Evolutionary conservation across 225 moss, liverwort and hornwort genomes (phyloP).

Genomic region (Marchantia paleacea): DNA sequence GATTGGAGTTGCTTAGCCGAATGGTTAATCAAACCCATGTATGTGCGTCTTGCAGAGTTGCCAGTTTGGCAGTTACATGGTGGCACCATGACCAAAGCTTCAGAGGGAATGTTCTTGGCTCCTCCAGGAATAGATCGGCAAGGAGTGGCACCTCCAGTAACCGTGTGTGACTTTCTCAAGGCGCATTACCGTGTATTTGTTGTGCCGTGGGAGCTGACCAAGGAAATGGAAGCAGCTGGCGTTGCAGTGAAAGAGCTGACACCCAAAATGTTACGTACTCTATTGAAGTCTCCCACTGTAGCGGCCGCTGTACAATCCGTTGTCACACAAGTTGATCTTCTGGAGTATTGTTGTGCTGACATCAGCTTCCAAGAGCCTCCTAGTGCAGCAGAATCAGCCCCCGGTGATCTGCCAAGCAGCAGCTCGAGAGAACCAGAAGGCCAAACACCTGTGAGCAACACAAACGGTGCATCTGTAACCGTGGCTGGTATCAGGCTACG

Average conservation of each 20-base stretch:
- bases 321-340: conserved; percentile 70
- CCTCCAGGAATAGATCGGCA: conserved; percentile 74
- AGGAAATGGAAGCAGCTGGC: conserved; percentile 81
- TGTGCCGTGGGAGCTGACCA: conserved; percentile 75
- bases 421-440: conserved; percentile 6
- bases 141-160: conserved; percentile 65
- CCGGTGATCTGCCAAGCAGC: conserved; percentile 6
- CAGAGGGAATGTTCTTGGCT: conserved; percentile 78
- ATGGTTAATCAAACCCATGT: conserved; percentile 85
- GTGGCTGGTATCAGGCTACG: conserved; percentile 37
- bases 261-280: conserved; percentile 69
- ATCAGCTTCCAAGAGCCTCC: conserved; percentile 41
- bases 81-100: conserved; percentile 69
- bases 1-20: conserved; percentile 66
- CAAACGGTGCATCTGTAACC: conserved; percentile 17
- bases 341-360: conserved; percentile 85
- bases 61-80: conserved; percentile 83
- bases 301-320: conserved; percentile 74
- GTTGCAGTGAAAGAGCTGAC: conserved; percentile 72
- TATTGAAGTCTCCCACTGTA: conserved; percentile 60
- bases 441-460: background rate
- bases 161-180: conserved; percentile 81
- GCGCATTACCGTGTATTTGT: conserved; percentile 79
- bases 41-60: conserved; percentile 67
- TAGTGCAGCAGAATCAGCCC: conserved; percentile 16